Evolutionary conservation across 495 filamentous ascomycete species (phyloP).

Genomic region (Collariella sp.): DNA sequence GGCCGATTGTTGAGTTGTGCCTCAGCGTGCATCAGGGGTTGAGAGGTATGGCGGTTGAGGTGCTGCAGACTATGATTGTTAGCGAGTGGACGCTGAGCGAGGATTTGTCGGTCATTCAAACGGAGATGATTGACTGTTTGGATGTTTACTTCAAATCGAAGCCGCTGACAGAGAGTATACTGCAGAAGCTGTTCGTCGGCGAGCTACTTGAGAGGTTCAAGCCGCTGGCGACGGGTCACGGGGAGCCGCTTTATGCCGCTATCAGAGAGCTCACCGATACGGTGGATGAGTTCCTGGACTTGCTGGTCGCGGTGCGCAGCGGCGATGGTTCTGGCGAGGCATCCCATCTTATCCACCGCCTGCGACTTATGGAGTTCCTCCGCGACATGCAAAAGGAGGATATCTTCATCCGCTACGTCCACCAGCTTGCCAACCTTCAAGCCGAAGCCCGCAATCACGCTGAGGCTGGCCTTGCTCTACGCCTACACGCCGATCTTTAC

Average conservation of each 20-base stretch:
- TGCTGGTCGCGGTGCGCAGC: slow-evolving; percentile 86
- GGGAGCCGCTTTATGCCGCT: slow-evolving; percentile 68
- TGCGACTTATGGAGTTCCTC: slow-evolving; percentile 92
- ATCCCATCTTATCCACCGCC: slow-evolving; percentile 70
- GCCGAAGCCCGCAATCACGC: slow-evolving; percentile 66
- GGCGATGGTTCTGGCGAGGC: slow-evolving; percentile 67
- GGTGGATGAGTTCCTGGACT: slow-evolving; percentile 82
- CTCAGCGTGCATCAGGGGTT: slow-evolving; percentile 91
- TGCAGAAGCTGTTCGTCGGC: slow-evolving; percentile 84
- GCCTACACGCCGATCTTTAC: slow-evolving; percentile 87
- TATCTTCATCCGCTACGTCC: slow-evolving; percentile 93
- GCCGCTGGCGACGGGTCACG: slow-evolving; percentile 51
- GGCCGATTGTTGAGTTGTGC: slow-evolving; percentile 87
- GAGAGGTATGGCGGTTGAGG: slow-evolving; percentile 80
- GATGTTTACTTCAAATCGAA: slow-evolving; percentile 88
- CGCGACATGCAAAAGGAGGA: slow-evolving; percentile 96
- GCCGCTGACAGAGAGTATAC: slow-evolving; percentile 74
- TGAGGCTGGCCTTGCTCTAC: slow-evolving; percentile 84
- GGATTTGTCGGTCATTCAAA: slow-evolving; percentile 84
- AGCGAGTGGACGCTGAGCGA: slow-evolving; percentile 97
- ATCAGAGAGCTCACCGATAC: slow-evolving; percentile 71
- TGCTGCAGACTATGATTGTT: slow-evolving; percentile 94
- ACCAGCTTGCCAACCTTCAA: slow-evolving; percentile 80
- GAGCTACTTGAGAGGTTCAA: slow-evolving; percentile 80
- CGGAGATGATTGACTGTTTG: slow-evolving; percentile 92